Conservation (phyloP, 208 protist species). For the Leptomonas pyrrhocoris region DNA sequence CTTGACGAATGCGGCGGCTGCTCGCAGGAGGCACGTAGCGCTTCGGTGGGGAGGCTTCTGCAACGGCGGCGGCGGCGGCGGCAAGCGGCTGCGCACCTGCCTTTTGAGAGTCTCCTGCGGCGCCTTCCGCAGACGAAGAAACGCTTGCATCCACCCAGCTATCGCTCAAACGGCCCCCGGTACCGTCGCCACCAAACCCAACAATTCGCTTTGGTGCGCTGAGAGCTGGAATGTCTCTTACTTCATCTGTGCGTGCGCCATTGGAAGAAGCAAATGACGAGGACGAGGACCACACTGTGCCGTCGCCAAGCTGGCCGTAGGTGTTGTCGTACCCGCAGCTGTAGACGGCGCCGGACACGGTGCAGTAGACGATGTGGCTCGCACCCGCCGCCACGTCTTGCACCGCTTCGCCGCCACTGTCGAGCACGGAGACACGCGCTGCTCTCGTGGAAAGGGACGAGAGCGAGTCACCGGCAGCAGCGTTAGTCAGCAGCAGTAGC, state of each 20-base stretch:
- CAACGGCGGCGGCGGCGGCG: background rate
- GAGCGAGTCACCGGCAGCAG: background rate
- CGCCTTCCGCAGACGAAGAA: background rate
- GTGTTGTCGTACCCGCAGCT: conserved; percentile 78
- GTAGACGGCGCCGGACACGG: conserved; percentile 66
- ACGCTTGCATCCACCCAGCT: background rate
- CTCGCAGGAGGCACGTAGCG: conserved; percentile 18
- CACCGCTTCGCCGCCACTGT: conserved; percentile 46
- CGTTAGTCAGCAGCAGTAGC: conserved; percentile 24
- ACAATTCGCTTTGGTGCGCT: conserved; percentile 39
- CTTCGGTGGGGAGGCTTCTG: background rate
- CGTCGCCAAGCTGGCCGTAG: conserved; percentile 86
- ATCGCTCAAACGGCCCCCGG: background rate
- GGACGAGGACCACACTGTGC: conserved; percentile 59
- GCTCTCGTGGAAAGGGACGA: conserved; percentile 2
- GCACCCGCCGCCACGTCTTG: conserved; percentile 76
- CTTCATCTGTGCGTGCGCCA: background rate
- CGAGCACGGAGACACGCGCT: conserved; percentile 34
- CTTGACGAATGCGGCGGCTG: conserved; percentile 43
- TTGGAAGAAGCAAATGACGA: background rate
- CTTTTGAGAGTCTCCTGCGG: background rate
- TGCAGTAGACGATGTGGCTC: conserved; percentile 85
- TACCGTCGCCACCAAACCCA: conserved; percentile 36
- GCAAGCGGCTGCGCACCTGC: background rate
- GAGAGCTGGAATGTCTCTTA: conserved; percentile 25